Percentiles rank a stretch among this genome's conserved stretches.
phyloP scores from a whole-genome alignment of 1,139 yeast species.

The Kazachstania sp. region DNA sequence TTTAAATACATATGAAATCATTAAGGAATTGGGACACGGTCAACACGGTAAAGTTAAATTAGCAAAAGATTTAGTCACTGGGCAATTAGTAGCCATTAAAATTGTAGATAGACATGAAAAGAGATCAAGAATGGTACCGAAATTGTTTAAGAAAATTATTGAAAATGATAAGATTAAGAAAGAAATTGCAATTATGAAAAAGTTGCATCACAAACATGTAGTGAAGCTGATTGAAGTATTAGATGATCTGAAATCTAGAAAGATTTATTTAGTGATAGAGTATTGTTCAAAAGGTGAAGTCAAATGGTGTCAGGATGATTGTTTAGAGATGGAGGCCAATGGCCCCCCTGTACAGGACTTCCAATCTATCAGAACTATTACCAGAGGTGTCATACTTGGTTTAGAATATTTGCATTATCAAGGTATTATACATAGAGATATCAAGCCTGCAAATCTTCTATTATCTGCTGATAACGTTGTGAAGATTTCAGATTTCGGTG shows the following conservation, averaged over 20 bases:
- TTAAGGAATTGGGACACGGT: constrained; percentile 84
- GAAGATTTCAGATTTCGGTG: constrained; percentile 95
- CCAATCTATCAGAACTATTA: constrained; percentile 57
- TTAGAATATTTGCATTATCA: constrained; percentile 87
- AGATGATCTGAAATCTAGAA: constrained; percentile 76
- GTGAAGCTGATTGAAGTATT: constrained; percentile 81
- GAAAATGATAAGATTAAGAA: constrained; percentile 57
- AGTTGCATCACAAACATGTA: constrained; percentile 84
- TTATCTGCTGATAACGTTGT: constrained; percentile 66
- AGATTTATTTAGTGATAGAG: constrained; percentile 84
- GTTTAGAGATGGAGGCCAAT: constrained; percentile 38
- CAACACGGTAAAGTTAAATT: constrained; percentile 96
- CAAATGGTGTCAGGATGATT: constrained; percentile 49
- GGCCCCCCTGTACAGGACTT: constrained; percentile 58
- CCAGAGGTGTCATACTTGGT: constrained; percentile 82
- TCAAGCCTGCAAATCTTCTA: constrained; percentile 89
- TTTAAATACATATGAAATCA: constrained; percentile 82
- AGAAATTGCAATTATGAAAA: constrained; percentile 94
- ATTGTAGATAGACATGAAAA: constrained; percentile 70
- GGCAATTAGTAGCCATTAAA: constrained; percentile 82
- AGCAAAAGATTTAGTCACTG: constrained; percentile 64
- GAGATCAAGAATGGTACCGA: constrained; percentile 14
- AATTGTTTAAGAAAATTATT: constrained; percentile 17
- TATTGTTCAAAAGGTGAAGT: constrained; percentile 91
- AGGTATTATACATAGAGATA: constrained; percentile 93